phyloP scores from a whole-genome alignment of 1,139 yeast genomes.

The Eremothecium cymbalariae region DNA sequence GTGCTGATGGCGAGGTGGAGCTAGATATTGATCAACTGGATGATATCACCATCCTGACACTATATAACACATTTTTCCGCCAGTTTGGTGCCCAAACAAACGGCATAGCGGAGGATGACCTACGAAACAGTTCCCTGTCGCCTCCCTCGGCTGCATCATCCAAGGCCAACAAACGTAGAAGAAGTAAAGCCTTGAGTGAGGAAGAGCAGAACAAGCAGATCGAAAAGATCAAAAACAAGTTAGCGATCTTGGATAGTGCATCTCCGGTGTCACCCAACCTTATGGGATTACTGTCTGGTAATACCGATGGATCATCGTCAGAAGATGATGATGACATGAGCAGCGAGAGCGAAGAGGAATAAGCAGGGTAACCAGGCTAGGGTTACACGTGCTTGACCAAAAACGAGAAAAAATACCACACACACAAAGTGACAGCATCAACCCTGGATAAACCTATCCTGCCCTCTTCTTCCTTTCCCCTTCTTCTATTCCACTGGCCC shows the following conservation, averaged over 20 bases:
- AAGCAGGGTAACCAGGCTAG: too few relatives aligned
- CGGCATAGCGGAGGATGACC: slow-evolving; percentile 14
- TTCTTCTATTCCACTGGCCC: too few relatives aligned
- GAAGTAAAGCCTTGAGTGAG: slow-evolving; percentile 42
- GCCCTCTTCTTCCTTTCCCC: neutral
- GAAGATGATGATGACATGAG: slow-evolving; percentile 39
- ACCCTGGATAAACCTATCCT: neutral
- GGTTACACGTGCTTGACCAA: too few relatives aligned
- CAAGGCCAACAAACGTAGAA: slow-evolving; percentile 24
- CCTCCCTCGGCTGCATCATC: slow-evolving; percentile 15
- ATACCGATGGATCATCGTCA: slow-evolving; percentile 35
- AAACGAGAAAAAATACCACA: too few relatives aligned
- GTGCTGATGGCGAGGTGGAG: slow-evolving; percentile 75
- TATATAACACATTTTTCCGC: slow-evolving; percentile 49
- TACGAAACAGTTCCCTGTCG: slow-evolving; percentile 16
- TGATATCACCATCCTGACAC: slow-evolving; percentile 70
- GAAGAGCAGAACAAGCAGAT: slow-evolving; percentile 72
- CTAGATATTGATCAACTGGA: slow-evolving; percentile 92
- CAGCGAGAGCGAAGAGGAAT: slow-evolving; percentile 36
- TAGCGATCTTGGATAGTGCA: slow-evolving; percentile 56
- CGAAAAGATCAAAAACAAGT: slow-evolving; percentile 73
- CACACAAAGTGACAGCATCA: neutral
- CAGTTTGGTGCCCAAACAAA: slow-evolving; percentile 30
- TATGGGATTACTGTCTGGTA: slow-evolving; percentile 20
- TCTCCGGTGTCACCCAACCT: slow-evolving; percentile 30